Evolutionary conservation across 768 basidiomycete species (phyloP).

Genomic region (Candolleomyces efflorescens): DNA sequence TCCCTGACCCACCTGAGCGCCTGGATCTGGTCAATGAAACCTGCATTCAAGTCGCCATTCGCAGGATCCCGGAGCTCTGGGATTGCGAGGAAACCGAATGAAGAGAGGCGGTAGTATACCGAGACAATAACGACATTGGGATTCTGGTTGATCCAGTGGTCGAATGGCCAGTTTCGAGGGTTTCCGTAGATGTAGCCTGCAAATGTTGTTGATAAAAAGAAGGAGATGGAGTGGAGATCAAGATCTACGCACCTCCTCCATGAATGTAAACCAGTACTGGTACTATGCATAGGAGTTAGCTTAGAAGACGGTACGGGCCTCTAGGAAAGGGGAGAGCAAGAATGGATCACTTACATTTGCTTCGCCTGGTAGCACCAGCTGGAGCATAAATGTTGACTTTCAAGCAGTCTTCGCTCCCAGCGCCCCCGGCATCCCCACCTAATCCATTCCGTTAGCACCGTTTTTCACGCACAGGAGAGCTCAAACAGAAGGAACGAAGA

Average conservation of each 20-base stretch:
- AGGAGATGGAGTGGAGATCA: neutral
- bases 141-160: slow-evolving; percentile 59
- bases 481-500: neutral
- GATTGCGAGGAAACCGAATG: slow-evolving; percentile 57
- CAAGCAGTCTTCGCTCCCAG: slow-evolving; percentile 63
- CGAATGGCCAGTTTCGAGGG: slow-evolving; percentile 62
- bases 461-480: too few relatives aligned
- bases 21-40: slow-evolving; percentile 56
- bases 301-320: neutral
- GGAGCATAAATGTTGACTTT: slow-evolving; percentile 67
- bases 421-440: slow-evolving; percentile 57
- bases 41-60: slow-evolving; percentile 48
- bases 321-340: too few relatives aligned
- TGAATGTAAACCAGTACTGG: slow-evolving; percentile 48
- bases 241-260: slow-evolving; percentile 33
- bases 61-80: slow-evolving; percentile 39
- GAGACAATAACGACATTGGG: slow-evolving; percentile 62
- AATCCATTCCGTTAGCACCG: neutral
- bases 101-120: slow-evolving; percentile 60
- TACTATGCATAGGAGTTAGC: slow-evolving; percentile 24
- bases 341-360: slow-evolving; percentile 36
- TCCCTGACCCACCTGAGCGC: slow-evolving; percentile 62
- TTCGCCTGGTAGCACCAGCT: slow-evolving; percentile 37
- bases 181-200: slow-evolving; percentile 56
- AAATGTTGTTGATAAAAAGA: neutral